These are phyloP conservation scores for Penicillium concentricum DNA, from an alignment of 2,329 filamentous ascomycete genomes.

Conservation along the genomic window DNA sequence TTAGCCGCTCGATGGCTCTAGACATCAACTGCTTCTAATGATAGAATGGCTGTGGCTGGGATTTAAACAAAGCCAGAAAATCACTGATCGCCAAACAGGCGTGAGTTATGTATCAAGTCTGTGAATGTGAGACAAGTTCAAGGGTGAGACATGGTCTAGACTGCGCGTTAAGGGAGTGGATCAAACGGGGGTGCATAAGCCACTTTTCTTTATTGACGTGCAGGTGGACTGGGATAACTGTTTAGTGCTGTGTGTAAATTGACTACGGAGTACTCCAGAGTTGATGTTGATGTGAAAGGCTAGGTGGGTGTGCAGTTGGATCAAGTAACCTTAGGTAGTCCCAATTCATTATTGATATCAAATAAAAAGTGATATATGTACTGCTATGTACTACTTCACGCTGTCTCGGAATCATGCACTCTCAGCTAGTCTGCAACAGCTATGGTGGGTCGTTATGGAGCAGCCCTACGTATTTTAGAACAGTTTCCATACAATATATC, in stretches of 20 bases:
- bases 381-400: too few relatives aligned
- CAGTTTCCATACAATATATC: constrained; percentile 11
- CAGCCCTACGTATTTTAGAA: constrained; percentile 6
- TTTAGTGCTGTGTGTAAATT: neutral
- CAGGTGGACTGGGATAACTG: neutral
- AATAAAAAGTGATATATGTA: neutral
- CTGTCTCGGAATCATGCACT: neutral
- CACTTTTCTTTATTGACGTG: constrained; percentile 4
- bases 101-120: neutral
- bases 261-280: neutral
- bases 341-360: neutral
- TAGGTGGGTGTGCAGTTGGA: neutral
- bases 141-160: constrained; percentile 2
- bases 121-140: constrained; percentile 1
- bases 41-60: neutral
- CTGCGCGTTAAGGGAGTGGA: neutral
- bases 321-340: neutral
- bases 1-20: neutral
- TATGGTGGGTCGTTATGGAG: constrained; percentile 7
- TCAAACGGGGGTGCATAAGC: constrained; percentile 5
- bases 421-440: neutral
- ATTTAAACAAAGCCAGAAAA: neutral
- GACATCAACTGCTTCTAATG: neutral
- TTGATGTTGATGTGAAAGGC: neutral
- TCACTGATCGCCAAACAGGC: neutral